These are phyloP conservation scores for Marchantia paleacea DNA, from an alignment of 225 moss, liverwort and hornwort genomes.

Conservation along the genomic window DNA sequence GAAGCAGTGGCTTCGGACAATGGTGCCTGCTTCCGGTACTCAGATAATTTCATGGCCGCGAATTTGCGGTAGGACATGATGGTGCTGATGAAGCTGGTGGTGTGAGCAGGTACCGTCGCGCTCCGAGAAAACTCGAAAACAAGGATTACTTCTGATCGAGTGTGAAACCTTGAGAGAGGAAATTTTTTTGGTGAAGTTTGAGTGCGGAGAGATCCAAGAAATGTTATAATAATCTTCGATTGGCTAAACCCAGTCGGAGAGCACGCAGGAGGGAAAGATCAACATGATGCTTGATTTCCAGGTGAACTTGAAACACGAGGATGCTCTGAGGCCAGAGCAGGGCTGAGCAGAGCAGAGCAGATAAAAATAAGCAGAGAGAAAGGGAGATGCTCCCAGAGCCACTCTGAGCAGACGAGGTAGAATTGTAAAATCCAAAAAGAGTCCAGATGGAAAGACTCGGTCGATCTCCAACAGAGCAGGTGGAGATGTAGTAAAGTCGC, in stretches of 20 bases:
- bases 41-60: conserved; percentile 1
- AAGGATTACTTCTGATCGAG: too few species aligned
- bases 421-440: not conserved
- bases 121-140: not conserved
- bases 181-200: not conserved
- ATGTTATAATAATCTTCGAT: not conserved
- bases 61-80: conserved; percentile 11
- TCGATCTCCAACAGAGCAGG: not conserved
- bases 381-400: not conserved
- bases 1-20: conserved; percentile 7
- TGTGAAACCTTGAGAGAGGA: not conserved
- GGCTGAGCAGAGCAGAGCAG: not conserved
- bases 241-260: conserved; percentile 20
- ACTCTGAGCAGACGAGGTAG: not conserved
- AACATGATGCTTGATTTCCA: conserved; percentile 11
- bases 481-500: not conserved
- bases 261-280: conserved; percentile 21
- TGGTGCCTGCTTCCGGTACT: conserved; percentile 10
- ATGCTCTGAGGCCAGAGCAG: not conserved
- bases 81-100: too few species aligned
- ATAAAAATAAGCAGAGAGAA: too few species aligned
- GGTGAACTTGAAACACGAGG: not conserved
- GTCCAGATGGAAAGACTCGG: not conserved
- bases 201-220: not conserved
- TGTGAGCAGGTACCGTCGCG: not conserved